Evolutionary conservation across 345 rosid species (phyloP).

Genomic region (Aurinia saxatilis): DNA sequence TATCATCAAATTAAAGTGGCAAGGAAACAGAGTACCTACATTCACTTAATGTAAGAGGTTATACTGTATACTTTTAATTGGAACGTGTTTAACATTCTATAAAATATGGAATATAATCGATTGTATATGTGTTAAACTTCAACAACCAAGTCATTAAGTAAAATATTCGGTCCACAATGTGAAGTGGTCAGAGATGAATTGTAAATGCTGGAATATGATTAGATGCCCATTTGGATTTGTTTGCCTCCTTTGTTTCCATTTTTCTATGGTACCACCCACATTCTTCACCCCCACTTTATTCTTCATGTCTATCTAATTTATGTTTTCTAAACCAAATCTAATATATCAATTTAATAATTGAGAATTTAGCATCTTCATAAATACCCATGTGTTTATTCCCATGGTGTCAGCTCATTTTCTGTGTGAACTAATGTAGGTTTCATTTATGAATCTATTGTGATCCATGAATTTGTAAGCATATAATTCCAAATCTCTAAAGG

Average conservation of each 20-base stretch:
- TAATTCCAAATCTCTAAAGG: neutral
- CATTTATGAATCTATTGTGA: constrained; percentile 7
- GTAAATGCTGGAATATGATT: constrained; percentile 24
- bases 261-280: constrained; percentile 17
- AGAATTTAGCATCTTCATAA: neutral
- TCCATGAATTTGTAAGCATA: constrained; percentile 2
- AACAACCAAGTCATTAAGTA: constrained; percentile 1
- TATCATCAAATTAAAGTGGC: neutral
- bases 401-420: neutral
- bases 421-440: neutral
- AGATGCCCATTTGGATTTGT: constrained; percentile 24
- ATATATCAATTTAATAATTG: neutral
- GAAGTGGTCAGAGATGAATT: constrained; percentile 17
- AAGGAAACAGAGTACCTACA: neutral
- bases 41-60: neutral
- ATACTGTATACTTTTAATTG: neutral
- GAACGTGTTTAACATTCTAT: neutral
- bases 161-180: constrained; percentile 3
- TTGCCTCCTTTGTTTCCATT: constrained; percentile 13
- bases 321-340: neutral
- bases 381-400: constrained; percentile 8
- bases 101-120: neutral
- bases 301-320: neutral
- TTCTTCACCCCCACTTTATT: constrained; percentile 13
- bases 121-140: neutral